A percentile compares a stretch with the other conserved stretches of the same genome.
Evolutionary conservation across 495 filamentous ascomycete species (phyloP).

Genomic region (Neurospora sp.): DNA sequence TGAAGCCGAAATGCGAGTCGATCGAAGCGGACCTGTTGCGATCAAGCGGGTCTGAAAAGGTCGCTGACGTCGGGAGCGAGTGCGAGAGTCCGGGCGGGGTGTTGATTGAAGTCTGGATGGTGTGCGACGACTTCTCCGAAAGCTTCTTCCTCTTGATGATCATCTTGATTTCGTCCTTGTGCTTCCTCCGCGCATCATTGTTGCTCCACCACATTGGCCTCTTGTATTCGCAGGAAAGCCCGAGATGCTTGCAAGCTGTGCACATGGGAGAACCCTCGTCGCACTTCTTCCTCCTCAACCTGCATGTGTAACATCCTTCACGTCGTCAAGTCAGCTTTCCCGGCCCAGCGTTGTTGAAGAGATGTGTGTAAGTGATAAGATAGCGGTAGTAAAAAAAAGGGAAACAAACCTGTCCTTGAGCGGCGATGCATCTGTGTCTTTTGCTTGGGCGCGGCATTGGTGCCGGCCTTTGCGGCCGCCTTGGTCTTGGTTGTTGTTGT

Average conservation of each 20-base stretch:
- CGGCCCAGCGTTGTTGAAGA: not conserved
- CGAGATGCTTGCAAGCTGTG: conserved; percentile 79
- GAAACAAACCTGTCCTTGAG: conserved; percentile 75
- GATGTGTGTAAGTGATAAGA: conserved; percentile 2
- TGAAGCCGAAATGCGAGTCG: conserved; percentile 68
- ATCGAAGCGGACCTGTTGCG: conserved; percentile 64
- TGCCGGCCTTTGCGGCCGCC: conserved; percentile 39
- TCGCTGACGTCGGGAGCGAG: conserved; percentile 70
- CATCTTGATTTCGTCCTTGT: conserved; percentile 93
- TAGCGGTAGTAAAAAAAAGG: conserved; percentile 1
- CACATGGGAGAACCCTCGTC: conserved; percentile 85
- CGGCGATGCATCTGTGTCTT: conserved; percentile 80
- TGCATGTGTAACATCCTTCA: conserved; percentile 93
- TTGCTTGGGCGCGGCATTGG: conserved; percentile 47
- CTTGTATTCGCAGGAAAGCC: conserved; percentile 88
- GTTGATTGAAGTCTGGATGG: conserved; percentile 43
- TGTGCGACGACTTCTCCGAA: conserved; percentile 65
- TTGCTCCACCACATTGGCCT: conserved; percentile 95
- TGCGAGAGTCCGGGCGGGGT: conserved; percentile 74
- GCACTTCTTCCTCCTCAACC: conserved; percentile 93
- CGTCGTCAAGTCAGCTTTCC: conserved; percentile 19
- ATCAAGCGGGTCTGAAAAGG: conserved; percentile 61
- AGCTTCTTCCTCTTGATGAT: conserved; percentile 96
- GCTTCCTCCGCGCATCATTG: conserved; percentile 67
- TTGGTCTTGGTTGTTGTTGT: conserved; percentile 43